These are phyloP conservation scores for Candida ficus DNA, from an alignment of 805 yeast species.

Conservation along the genomic window DNA sequence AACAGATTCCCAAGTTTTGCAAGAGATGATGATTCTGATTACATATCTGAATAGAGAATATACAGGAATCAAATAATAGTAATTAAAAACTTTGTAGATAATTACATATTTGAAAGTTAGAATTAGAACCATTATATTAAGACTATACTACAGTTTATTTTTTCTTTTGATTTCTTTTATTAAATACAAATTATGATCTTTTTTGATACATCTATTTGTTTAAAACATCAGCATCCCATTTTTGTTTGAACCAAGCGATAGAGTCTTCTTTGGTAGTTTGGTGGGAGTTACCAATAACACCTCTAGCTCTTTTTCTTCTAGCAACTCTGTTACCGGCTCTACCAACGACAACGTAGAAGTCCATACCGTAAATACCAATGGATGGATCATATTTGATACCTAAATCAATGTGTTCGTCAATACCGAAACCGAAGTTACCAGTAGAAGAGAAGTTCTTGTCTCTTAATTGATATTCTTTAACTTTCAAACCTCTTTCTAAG, in stretches of 20 bases:
- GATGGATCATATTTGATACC: conserved; percentile 99
- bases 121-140: too few species aligned
- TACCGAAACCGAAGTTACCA: conserved; percentile 99
- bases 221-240: conserved; percentile 98
- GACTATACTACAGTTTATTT: not conserved
- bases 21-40: conserved; percentile 19
- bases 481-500: conserved; percentile 99
- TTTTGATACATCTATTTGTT: conserved; percentile 52
- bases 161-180: conserved; percentile 12
- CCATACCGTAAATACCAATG: conserved; percentile 99
- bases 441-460: conserved; percentile 94
- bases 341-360: conserved; percentile 98
- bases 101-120: too few species aligned
- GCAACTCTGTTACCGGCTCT: conserved; percentile 99
- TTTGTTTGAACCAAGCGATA: conserved; percentile 98
- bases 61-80: too few species aligned
- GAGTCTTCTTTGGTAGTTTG: conserved; percentile 89
- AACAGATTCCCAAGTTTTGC: conserved; percentile 24
- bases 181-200: conserved; percentile 20
- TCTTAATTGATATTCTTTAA: conserved; percentile 97
- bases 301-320: conserved; percentile 94
- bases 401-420: conserved; percentile 98
- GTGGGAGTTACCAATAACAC: conserved; percentile 89
- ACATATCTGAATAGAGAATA: conserved; percentile 21
- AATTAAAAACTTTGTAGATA: too few species aligned